Evolutionary conservation across 2,329 filamentous ascomycete genomes (phyloP), one percentile per base, ranked within the genome.

Genomic region (Alternaria dauci): DNA sequence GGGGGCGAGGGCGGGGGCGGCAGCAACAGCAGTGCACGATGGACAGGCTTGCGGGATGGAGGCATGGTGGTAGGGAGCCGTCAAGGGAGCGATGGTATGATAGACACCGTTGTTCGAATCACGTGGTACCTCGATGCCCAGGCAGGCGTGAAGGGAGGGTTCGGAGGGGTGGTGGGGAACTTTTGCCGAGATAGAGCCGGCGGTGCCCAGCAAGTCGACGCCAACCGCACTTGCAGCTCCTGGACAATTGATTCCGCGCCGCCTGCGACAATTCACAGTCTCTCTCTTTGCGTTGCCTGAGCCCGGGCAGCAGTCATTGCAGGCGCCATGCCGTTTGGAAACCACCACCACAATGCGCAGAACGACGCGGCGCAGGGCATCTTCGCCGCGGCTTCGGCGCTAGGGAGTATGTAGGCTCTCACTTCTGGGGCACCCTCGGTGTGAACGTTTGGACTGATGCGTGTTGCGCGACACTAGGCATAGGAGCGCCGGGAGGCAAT

Each of bases 401-500:
- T 84, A 70, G 81, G 79, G 72, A 81, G 60, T 62, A 62, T 36
- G 60, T 62, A 59, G 36, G 56, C 54, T 23, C 54, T 23, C 38
- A 23, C 38, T 20, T 50, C 46, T 20, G 26, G 44, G 34, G 52
- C 46, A 38, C 34, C 52, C 12, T n/a, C 16, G 5, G 32, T 28
- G 32, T 60, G 46, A 34, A 56, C 52, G 34, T 30, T 39, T 30
- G 20, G 42, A 23, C 60, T 62, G 57, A 62, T 54, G 38, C 42
- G 30, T 55, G 34, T 50, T 26, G 8, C 42, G 12, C 39, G 34
- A 38, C n/a, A 9, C 11, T 36, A 62, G 60, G 81, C 59, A 80
- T 84, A 62, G 83, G 79, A 63, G 77, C 80, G 62, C 81, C 81
- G 48, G 73, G 74, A 56, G 78, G 76, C 42, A 79, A 79, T 68